Conservation (phyloP, 441 rosid species). For the Pelargonium cotyledonis region DNA sequence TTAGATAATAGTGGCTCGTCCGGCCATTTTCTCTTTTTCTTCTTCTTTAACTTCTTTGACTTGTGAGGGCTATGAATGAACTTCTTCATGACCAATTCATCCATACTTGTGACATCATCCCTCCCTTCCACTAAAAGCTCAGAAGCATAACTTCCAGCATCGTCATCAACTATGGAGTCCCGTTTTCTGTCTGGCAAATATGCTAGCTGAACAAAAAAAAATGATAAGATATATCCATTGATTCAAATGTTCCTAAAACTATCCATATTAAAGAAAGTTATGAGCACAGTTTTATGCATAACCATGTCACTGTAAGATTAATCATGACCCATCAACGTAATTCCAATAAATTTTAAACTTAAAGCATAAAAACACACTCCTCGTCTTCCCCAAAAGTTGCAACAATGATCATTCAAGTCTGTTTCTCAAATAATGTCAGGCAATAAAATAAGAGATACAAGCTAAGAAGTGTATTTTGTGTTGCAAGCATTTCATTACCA, state of each 20-base stretch:
- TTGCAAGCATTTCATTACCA: too few relatives aligned
- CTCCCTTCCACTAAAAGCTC: constrained; percentile 52
- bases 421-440: too few relatives aligned
- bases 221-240: constrained; percentile 17
- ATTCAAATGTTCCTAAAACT: constrained; percentile 12
- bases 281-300: background rate
- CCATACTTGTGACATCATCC: constrained; percentile 50
- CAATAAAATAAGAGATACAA: too few relatives aligned
- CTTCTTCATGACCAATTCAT: constrained; percentile 37
- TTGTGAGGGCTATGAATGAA: too few relatives aligned
- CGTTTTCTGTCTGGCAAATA: constrained; percentile 83
- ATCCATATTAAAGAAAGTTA: constrained; percentile 10
- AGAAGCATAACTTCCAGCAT: constrained; percentile 54
- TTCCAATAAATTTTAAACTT: background rate
- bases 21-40: too few relatives aligned
- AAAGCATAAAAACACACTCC: constrained; percentile 36
- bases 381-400: constrained; percentile 53
- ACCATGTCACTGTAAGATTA: constrained; percentile 4
- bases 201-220: constrained; percentile 56
- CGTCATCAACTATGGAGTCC: constrained; percentile 52
- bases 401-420: too few relatives aligned
- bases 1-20: too few relatives aligned
- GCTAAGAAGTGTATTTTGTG: too few relatives aligned
- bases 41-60: too few relatives aligned
- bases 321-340: background rate